A percentile compares a stretch with the other conserved stretches of the same genome.
phyloP scores from a whole-genome alignment of 2,329 filamentous ascomycete species.

The Drechmeria coniospora region DNA sequence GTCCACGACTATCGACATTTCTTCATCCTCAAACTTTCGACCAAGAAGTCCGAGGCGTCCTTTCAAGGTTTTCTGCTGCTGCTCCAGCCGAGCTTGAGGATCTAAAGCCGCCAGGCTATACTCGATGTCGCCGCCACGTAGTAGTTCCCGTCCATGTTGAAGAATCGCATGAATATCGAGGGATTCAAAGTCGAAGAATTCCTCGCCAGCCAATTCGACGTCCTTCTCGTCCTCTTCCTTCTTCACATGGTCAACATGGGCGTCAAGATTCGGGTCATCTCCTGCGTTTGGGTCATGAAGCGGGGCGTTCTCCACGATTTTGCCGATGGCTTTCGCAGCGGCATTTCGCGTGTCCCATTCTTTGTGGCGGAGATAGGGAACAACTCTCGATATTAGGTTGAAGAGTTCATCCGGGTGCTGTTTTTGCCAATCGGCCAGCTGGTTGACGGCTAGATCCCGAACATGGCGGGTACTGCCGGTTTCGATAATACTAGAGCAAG shows the following conservation, averaged over 20 bases:
- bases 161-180: constrained; percentile 70
- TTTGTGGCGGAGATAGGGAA: constrained; percentile 89
- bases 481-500: constrained; percentile 81
- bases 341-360: constrained; percentile 95
- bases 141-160: constrained; percentile 66
- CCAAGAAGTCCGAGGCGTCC: constrained; percentile 74
- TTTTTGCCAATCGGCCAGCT: constrained; percentile 95
- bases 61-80: constrained; percentile 78
- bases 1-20: constrained; percentile 45
- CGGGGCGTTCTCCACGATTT: constrained; percentile 81
- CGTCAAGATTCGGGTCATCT: constrained; percentile 30
- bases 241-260: constrained; percentile 33
- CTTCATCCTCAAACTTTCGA: constrained; percentile 71
- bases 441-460: constrained; percentile 89
- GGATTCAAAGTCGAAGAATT: constrained; percentile 54
- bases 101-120: constrained; percentile 71
- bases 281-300: constrained; percentile 76
- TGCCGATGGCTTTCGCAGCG: constrained; percentile 83
- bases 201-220: constrained; percentile 29
- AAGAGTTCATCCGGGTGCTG: constrained; percentile 95
- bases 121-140: constrained; percentile 77
- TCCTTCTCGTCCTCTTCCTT: constrained; percentile 44
- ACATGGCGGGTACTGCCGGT: constrained; percentile 94
- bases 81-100: constrained; percentile 61
- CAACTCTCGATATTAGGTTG: constrained; percentile 80